Conservation (phyloP, 768 basidiomycete genomes). For the Podaxis rugospora region DNA sequence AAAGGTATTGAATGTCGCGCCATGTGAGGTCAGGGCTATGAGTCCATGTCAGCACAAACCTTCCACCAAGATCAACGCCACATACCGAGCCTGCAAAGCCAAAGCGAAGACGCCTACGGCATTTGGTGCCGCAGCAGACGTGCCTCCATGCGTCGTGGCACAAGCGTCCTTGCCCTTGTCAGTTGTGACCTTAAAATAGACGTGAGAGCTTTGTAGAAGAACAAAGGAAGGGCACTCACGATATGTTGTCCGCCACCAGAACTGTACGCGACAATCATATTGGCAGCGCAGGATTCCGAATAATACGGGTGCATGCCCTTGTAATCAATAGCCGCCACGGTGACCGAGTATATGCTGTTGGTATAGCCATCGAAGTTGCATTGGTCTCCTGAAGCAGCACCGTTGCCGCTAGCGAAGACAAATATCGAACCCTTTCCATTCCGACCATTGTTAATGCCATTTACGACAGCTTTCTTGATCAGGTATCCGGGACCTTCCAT, state of each 20-base stretch:
- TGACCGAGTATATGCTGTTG: conserved; percentile 94
- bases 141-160: conserved; percentile 84
- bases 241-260: conserved; percentile 94
- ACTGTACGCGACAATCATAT: conserved; percentile 94
- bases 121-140: conserved; percentile 96
- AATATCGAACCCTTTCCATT: conserved; percentile 88
- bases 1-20: conserved; percentile 93
- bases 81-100: conserved; percentile 79
- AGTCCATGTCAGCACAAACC: conserved; percentile 4
- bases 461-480: conserved; percentile 90
- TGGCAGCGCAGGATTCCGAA: conserved; percentile 96
- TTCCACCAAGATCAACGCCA: background rate
- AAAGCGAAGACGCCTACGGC: conserved; percentile 93
- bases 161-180: conserved; percentile 87
- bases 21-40: conserved; percentile 88
- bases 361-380: conserved; percentile 99
- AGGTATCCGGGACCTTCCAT: conserved; percentile 94
- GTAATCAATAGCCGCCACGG: conserved; percentile 92
- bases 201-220: conserved; percentile 11
- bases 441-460: conserved; percentile 89
- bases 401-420: conserved; percentile 97
- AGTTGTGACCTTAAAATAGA: conserved; percentile 72
- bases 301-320: conserved; percentile 95
- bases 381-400: conserved; percentile 86
- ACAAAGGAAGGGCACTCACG: conserved; percentile 43